Percentiles rank a stretch among this genome's conserved stretches.
These are phyloP conservation scores for Laguncularia racemosa DNA, from an alignment of 345 rosid genomes.

Conservation along the genomic window DNA sequence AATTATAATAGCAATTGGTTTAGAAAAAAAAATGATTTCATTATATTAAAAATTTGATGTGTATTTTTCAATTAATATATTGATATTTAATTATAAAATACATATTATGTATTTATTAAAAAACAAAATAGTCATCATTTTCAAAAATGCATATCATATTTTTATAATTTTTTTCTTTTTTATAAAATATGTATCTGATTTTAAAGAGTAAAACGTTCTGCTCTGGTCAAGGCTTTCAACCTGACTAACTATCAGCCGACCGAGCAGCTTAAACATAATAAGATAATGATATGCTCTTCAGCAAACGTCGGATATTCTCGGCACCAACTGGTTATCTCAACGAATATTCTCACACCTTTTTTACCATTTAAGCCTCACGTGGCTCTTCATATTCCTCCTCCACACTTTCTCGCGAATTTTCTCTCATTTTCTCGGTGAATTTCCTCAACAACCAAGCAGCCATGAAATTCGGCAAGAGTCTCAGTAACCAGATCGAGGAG, in stretches of 20 bases:
- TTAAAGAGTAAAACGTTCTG: background rate
- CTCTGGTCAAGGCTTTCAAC: conserved; percentile 1
- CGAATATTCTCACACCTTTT: conserved; percentile 47
- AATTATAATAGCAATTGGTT: no score
- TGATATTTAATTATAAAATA: no score
- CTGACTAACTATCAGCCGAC: background rate
- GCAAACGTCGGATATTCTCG: conserved; percentile 24
- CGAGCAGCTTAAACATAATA: no score
- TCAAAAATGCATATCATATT: no score
- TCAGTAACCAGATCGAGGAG: conserved; percentile 94
- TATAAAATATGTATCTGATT: background rate
- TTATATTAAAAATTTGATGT: no score
- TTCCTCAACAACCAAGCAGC: background rate
- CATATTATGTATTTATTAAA: no score
- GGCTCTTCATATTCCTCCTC: background rate
- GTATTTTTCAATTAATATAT: no score
- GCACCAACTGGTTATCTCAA: background rate
- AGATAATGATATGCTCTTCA: background rate
- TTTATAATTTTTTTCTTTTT: background rate
- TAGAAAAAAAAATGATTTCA: no score
- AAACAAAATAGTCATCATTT: no score
- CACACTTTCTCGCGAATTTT: background rate
- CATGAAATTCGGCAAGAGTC: conserved; percentile 95
- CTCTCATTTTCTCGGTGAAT: background rate
- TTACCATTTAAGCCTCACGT: background rate